Evolutionary conservation across 106 monocot genomes (phyloP).

Genomic region (Dendrobium catenatum): DNA sequence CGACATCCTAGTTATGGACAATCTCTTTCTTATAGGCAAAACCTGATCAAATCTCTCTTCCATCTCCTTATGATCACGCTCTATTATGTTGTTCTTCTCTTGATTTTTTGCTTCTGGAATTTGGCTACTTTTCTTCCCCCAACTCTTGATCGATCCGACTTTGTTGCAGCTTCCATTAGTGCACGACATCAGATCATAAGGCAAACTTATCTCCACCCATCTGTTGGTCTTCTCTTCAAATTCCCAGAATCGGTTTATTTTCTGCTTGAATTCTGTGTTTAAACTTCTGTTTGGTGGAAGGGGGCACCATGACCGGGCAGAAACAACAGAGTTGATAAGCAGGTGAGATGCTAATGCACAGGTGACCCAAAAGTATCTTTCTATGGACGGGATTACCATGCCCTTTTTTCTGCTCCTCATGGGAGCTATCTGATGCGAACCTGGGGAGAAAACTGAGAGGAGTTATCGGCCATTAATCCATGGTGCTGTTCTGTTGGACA

Average conservation of each 20-base stretch:
- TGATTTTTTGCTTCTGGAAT: not conserved
- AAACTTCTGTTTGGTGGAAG: constrained; percentile 14
- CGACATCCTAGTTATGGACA: constrained; percentile 66
- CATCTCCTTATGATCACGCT: not conserved
- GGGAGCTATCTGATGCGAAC: not conserved
- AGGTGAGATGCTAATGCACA: constrained; percentile 8
- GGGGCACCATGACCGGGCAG: constrained; percentile 31
- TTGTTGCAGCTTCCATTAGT: constrained; percentile 58
- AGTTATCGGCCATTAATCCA: constrained; percentile 9
- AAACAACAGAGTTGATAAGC: constrained; percentile 14
- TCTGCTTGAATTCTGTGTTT: constrained; percentile 59
- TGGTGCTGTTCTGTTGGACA: not conserved
- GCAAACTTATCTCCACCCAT: constrained; percentile 75
- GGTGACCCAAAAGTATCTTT: constrained; percentile 20
- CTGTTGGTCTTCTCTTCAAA: constrained; percentile 51
- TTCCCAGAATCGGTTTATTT: constrained; percentile 55
- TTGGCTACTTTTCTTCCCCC: not conserved
- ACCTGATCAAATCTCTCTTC: constrained; percentile 21
- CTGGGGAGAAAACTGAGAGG: not conserved
- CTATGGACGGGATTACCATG: not conserved
- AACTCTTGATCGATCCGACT: constrained; percentile 56
- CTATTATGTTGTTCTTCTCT: not conserved
- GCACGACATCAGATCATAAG: constrained; percentile 67
- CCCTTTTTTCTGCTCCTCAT: constrained; percentile 10
- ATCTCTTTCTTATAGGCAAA: constrained; percentile 59